Percentiles rank a stretch among this genome's conserved stretches.
Conservation (phyloP, 164 flowering plant species). For the Stephania cephalantha region DNA sequence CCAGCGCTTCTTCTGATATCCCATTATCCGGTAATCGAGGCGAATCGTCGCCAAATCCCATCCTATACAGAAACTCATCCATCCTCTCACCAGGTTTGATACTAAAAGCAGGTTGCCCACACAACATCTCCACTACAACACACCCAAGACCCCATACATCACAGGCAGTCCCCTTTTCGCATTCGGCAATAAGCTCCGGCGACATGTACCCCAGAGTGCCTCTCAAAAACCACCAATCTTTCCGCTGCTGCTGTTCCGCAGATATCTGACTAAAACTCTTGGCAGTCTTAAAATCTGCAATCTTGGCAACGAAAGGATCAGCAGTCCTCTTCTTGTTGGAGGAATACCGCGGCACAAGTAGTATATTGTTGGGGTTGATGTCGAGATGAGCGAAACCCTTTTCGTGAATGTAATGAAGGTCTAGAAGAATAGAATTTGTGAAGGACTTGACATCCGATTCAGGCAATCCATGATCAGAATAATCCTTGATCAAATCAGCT, state of each 20-base stretch:
- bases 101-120: conserved; percentile 1
- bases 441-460: neutral
- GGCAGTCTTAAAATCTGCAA: conserved; percentile 3
- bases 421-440: conserved; percentile 1
- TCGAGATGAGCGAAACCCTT: conserved; percentile 2
- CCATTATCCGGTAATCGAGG: neutral
- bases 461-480: neutral
- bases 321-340: neutral
- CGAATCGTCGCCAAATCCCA: neutral
- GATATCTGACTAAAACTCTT: neutral
- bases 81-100: neutral
- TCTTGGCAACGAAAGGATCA: conserved; percentile 1
- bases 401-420: neutral
- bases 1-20: conserved; percentile 3
- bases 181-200: neutral
- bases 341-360: neutral
- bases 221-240: neutral
- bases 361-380: conserved; percentile 2
- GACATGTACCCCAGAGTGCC: conserved; percentile 6
- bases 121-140: conserved; percentile 3
- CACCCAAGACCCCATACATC: conserved; percentile 12
- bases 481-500: neutral
- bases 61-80: neutral
- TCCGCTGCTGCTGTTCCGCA: neutral
- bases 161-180: neutral